phyloP scores from a whole-genome alignment of 768 basidiomycete genomes.

The Russula dissimulans region DNA sequence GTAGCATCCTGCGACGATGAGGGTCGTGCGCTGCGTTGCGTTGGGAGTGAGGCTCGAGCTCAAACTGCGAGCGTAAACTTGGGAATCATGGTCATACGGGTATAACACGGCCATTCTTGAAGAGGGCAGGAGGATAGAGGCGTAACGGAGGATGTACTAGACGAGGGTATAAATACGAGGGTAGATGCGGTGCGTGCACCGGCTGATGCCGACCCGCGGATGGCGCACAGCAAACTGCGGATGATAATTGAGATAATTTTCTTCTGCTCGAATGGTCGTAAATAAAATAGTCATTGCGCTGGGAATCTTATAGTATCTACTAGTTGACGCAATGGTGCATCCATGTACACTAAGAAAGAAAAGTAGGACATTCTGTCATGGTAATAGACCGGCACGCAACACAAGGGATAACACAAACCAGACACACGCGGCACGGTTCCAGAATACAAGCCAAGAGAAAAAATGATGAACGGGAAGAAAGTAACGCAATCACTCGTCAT shows the following conservation, averaged over 20 bases:
- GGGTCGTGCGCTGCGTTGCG: slow-evolving; percentile 60
- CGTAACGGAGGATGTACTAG: neutral
- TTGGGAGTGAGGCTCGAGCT: slow-evolving; percentile 45
- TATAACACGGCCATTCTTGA: slow-evolving; percentile 18
- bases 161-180: neutral
- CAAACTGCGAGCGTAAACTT: slow-evolving; percentile 22
- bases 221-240: too few species aligned
- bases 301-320: slow-evolving; percentile 1
- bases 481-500: slow-evolving; percentile 35
- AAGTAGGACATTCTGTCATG: neutral
- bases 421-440: slow-evolving; percentile 16
- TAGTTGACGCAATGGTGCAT: neutral
- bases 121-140: neutral
- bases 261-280: too few species aligned
- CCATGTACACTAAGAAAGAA: slow-evolving; percentile 1
- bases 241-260: too few species aligned
- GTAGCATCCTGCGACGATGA: slow-evolving; percentile 75
- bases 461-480: neutral
- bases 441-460: neutral
- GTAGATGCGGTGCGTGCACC: neutral
- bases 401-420: neutral
- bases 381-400: slow-evolving; percentile 9
- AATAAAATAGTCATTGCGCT: slow-evolving; percentile 3
- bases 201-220: too few species aligned
- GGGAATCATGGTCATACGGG: neutral